phyloP scores from a whole-genome alignment of 768 basidiomycete species.

The Tylopilus plumbeoviolaceoides region DNA sequence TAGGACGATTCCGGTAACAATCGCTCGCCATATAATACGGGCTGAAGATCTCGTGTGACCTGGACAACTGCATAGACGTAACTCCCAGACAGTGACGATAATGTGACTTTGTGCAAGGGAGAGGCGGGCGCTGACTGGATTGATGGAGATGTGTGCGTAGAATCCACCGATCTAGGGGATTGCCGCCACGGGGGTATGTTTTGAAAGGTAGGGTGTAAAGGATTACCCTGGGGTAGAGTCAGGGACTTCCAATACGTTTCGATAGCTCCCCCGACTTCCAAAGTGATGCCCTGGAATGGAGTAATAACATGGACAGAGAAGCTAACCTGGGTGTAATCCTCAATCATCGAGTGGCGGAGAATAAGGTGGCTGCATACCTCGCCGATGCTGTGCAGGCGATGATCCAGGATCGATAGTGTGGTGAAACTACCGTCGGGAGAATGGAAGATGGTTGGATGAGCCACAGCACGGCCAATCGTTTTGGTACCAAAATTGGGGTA shows the following conservation, averaged over 20 bases:
- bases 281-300: slow-evolving; percentile 86
- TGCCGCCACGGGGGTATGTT: slow-evolving; percentile 35
- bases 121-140: slow-evolving; percentile 47
- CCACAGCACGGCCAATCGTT: slow-evolving; percentile 90
- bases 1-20: slow-evolving; percentile 66
- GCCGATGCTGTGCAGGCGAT: slow-evolving; percentile 89
- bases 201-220: slow-evolving; percentile 31
- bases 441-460: slow-evolving; percentile 69
- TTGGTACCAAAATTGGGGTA: slow-evolving; percentile 98
- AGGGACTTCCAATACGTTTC: slow-evolving; percentile 99
- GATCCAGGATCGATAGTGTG: slow-evolving; percentile 84
- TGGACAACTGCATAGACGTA: slow-evolving; percentile 86
- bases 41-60: slow-evolving; percentile 88
- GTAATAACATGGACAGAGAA: slow-evolving; percentile 86
- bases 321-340: slow-evolving; percentile 53
- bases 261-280: slow-evolving; percentile 91
- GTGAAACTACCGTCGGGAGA: slow-evolving; percentile 50
- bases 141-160: slow-evolving; percentile 70
- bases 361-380: slow-evolving; percentile 50
- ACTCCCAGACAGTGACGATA: slow-evolving; percentile 87
- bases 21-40: slow-evolving; percentile 80
- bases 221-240: slow-evolving; percentile 29
- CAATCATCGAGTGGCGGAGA: not conserved
- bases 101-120: slow-evolving; percentile 60
- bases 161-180: slow-evolving; percentile 39